Evolutionary conservation across 148 eudicot genomes (phyloP), one percentile per base, ranked within the genome.

Genomic region (Vaccinium macrocarpon): DNA sequence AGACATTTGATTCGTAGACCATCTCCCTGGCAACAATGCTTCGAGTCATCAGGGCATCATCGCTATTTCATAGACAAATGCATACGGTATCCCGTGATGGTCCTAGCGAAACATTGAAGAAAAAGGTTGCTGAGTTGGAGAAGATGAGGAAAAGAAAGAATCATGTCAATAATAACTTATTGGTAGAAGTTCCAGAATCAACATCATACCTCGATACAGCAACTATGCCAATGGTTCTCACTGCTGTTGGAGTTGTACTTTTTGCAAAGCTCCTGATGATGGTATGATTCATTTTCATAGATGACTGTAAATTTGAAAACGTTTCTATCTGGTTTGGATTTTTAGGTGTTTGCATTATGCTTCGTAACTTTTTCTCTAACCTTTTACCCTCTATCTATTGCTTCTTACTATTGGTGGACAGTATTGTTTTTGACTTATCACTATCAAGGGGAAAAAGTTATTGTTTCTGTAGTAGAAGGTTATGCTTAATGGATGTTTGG

Each of bases 181-280:
- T 91, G 88, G 99, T 96, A 5, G 90, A 94, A 85, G 93, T 91
- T 81, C 98, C 94, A 4, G 99, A 94, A 84, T 89, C 99, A 25
- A 52, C 7, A 80, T 50, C 92, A 13, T 96, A 66, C 76, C 91
- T 93, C 21, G 99, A 96, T 84, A 96, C 99, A 19, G 95, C 94
- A 55, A 86, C 91, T 29, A 86, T 91, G 94, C 98, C 99, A 4
- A 82, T 94, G 94, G 84, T 95, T 81, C 89, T 92, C 80, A 90
- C 93, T 71, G 98, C 84, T 71, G 98, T 92, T 49, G 98, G 98
- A n/a, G 90, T 88, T 86, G 98, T 94, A 21, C 86, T 95, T 62
- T 92, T 91, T 84, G 98, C 96, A 2, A 94, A 94, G 87, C 90
- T 95, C 66, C 84, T 95, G 74, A 94, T 94, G 95, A 93, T 93